phyloP scores from a whole-genome alignment of 2,329 filamentous ascomycete species.

The Fusarium compactum region DNA sequence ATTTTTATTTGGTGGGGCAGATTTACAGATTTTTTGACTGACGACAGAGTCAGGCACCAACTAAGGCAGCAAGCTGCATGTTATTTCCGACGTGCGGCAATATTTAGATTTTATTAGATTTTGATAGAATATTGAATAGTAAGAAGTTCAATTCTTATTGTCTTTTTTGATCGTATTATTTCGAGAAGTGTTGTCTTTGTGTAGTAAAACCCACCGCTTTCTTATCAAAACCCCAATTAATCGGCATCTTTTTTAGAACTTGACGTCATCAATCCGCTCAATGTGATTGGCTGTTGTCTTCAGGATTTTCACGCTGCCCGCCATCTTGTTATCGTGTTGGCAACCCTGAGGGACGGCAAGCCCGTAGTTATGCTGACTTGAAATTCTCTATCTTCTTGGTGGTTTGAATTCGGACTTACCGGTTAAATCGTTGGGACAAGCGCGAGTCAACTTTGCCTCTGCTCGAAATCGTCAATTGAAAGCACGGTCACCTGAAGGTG shows the following conservation, averaged over 20 bases:
- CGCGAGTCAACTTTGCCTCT: slow-evolving; percentile 21
- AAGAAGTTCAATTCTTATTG: not conserved
- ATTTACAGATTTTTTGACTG: slow-evolving; percentile 53
- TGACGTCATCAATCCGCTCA: slow-evolving; percentile 45
- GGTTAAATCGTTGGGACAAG: not conserved
- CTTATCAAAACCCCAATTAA: slow-evolving; percentile 4
- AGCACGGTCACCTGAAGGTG: slow-evolving; percentile 19
- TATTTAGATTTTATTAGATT: not conserved
- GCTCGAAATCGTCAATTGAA: not conserved
- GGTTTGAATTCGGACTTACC: slow-evolving; percentile 15
- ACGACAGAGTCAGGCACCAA: slow-evolving; percentile 53
- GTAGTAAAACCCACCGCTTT: not conserved
- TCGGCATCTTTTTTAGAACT: slow-evolving; percentile 7
- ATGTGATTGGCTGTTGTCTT: slow-evolving; percentile 40
- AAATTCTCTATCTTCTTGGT: not conserved
- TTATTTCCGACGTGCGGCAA: slow-evolving; percentile 7
- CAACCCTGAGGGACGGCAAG: slow-evolving; percentile 36
- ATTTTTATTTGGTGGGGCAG: slow-evolving; percentile 56
- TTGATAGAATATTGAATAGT: not conserved
- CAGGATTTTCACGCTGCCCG: slow-evolving; percentile 37
- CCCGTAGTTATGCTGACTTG: slow-evolving; percentile 21
- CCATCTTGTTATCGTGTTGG: slow-evolving; percentile 20
- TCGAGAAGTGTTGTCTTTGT: not conserved
- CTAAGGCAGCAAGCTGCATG: slow-evolving; percentile 50
- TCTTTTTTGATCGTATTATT: not conserved